These are phyloP conservation scores for Chlamydomonas sp. DNA, from an alignment of 139 green algal species.

Conservation along the genomic window DNA sequence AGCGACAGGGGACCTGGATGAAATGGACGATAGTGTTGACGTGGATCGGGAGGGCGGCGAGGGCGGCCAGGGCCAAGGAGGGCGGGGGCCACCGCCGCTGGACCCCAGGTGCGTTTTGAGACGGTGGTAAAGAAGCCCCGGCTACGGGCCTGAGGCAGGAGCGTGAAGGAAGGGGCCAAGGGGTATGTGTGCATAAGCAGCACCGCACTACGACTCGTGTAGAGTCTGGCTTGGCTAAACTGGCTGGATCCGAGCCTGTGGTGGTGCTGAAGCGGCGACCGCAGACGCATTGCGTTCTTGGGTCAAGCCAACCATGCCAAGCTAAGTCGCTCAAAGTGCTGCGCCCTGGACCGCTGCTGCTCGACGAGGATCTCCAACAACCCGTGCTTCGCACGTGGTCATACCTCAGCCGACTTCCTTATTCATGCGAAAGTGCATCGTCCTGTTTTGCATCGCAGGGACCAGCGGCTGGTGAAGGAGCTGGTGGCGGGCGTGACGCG, in stretches of 20 bases:
- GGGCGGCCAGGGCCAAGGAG: neutral
- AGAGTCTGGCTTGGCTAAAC: too few relatives aligned
- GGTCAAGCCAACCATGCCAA: neutral
- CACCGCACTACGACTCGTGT: too few relatives aligned
- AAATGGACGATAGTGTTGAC: neutral
- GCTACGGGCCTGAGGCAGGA: neutral
- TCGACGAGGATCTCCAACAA: neutral
- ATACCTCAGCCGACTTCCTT: neutral
- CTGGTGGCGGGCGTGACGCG: conserved; percentile 72
- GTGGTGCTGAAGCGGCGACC: too few relatives aligned
- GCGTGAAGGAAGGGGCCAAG: too few relatives aligned
- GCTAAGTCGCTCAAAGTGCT: neutral
- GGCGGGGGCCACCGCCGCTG: neutral
- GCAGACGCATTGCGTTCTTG: neutral
- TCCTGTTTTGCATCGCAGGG: neutral
- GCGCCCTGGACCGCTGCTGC: too few relatives aligned
- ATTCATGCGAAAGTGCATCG: neutral
- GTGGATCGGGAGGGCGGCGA: neutral
- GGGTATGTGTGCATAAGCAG: too few relatives aligned
- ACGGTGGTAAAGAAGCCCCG: neutral
- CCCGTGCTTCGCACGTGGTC: neutral
- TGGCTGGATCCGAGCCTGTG: too few relatives aligned
- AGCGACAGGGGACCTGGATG: neutral
- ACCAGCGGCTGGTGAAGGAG: conserved; percentile 65
- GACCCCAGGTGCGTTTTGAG: conserved; percentile 12